A percentile compares a stretch with the other conserved stretches of the same genome.
These are phyloP conservation scores for Elsinoe arachidis DNA, from an alignment of 2,329 filamentous ascomycete genomes.

Conservation along the genomic window DNA sequence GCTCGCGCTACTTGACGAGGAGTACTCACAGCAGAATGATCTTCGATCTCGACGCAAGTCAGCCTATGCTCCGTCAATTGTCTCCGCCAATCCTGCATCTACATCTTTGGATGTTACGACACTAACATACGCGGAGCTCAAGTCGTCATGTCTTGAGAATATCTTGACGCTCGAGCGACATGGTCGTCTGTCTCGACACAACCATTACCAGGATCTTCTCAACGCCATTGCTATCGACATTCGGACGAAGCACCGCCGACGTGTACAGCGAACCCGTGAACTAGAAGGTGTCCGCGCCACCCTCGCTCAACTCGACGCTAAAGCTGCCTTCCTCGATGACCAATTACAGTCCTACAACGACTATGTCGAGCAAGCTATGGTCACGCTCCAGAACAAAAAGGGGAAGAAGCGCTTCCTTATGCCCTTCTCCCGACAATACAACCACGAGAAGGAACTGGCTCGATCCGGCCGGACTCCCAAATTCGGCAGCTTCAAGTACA, in stretches of 20 bases:
- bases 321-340: conserved; percentile 85
- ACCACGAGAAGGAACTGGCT: conserved; percentile 92
- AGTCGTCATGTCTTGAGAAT: conserved; percentile 87
- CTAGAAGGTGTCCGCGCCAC: conserved; percentile 75
- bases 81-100: conserved; percentile 16
- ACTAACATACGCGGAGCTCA: conserved; percentile 85
- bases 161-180: conserved; percentile 75
- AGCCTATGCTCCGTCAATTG: conserved; percentile 17
- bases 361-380: conserved; percentile 98
- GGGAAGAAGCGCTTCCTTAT: conserved; percentile 89
- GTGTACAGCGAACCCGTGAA: conserved; percentile 85
- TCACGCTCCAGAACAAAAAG: conserved; percentile 93
- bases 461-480: conserved; percentile 88
- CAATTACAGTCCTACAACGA: conserved; percentile 98
- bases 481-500: conserved; percentile 97
- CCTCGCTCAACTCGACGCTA: conserved; percentile 66
- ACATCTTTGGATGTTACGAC: conserved; percentile 74
- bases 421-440: conserved; percentile 97
- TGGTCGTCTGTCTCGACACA: conserved; percentile 75
- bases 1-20: conserved; percentile 70
- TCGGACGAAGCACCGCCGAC: conserved; percentile 86
- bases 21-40: conserved; percentile 46
- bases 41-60: conserved; percentile 36
- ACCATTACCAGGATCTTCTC: conserved; percentile 94
- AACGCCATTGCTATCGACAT: conserved; percentile 97